A percentile compares a stretch with the other conserved stretches of the same genome.
These are phyloP conservation scores for Microdochium bolleyi DNA, from an alignment of 2,329 filamentous ascomycete species.

Conservation along the genomic window DNA sequence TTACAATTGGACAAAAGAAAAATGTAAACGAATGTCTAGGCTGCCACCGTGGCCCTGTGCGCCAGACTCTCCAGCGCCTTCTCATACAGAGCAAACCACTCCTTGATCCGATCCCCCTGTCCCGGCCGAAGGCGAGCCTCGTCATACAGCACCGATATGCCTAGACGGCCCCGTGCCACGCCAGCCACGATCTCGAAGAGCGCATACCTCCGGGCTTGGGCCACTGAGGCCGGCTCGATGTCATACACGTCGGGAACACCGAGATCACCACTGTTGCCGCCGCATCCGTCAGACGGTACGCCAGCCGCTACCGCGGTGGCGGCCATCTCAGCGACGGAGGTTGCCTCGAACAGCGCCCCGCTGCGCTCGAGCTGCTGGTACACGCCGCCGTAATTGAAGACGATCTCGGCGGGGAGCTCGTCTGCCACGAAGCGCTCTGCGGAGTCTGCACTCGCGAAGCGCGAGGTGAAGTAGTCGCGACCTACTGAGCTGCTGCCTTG, in stretches of 20 bases:
- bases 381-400: background rate
- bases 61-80: background rate
- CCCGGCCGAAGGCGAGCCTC: background rate
- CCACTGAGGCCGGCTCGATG: background rate
- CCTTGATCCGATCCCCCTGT: background rate
- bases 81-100: background rate
- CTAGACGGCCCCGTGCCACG: background rate
- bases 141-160: background rate
- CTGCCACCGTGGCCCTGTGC: background rate
- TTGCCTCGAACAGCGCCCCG: background rate
- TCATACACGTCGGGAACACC: background rate
- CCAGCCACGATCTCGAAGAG: background rate
- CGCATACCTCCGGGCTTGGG: background rate
- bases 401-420: background rate
- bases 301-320: too few relatives aligned
- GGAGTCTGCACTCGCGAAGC: background rate
- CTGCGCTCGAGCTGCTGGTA: background rate
- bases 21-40: background rate
- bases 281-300: background rate
- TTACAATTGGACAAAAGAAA: background rate
- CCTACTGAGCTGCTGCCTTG: background rate
- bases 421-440: background rate
- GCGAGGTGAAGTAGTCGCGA: background rate
- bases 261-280: background rate
- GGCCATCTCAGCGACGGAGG: background rate